Base-by-base conservation (phyloP, 306 rosid genomes). In the Oemleria cerasiformis region DNA sequence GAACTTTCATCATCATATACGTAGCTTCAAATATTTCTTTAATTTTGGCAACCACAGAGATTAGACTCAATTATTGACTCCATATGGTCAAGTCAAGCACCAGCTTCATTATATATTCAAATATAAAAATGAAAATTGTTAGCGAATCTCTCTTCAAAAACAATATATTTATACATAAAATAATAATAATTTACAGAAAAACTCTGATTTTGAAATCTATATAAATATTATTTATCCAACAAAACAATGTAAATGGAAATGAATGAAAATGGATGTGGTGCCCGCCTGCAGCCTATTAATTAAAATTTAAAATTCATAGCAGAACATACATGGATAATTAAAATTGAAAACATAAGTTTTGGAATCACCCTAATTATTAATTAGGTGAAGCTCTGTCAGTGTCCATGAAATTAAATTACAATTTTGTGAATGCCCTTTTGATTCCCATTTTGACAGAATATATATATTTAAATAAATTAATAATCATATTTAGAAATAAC, bases 401-500 rank as follows among this genome's bases (percentile, higher is more conserved):
- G 63, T 71, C 75, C 61, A 49, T 60, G 42, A 23, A 19, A 57
- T 43, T 57, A 70, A 53, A 57, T 8, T 8, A 51, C 30, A 25
- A 34, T 10, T 40, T 15, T 57, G 13, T 41, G 17, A 57, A 72
- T 44, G 48, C 51, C 70, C 36, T 5, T 69, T 57, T 70, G 42
- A 25, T 70, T 73, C 69, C 65, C 66, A 67, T 50, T 73, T 47
- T 57, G 63, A 65, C 72, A 36, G 66, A 71, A 5, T 11, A 12
- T 61, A 30, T 30, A 30, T 30, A 30, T 1, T 30, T 30, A 30
- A 30, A 4, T 30, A 2, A 30, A 30, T 30, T 30, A 30, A 30
- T 30, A 54, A 39, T 20, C 50, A 63, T 63, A 17, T 67, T 68
- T 73, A 56, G 20, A 23, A 72, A 51, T 49, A 30, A 19, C 34